Conservation (phyloP, 371 early-diverging fungal genomes). For the Rhizopus microsporus region DNA sequence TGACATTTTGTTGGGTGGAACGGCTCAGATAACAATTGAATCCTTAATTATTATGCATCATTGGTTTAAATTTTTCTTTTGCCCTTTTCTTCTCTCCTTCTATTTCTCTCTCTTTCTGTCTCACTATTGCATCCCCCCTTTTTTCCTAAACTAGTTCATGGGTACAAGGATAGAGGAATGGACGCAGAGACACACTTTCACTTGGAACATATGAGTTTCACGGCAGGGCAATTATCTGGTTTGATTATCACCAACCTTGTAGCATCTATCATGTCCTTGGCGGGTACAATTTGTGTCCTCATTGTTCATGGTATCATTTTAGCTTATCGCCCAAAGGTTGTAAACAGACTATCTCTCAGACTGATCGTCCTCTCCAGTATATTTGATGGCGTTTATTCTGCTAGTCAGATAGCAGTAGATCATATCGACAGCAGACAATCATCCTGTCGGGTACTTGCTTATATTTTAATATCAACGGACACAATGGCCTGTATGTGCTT, state of each 20-base stretch:
- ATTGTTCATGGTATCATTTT: conserved; percentile 21
- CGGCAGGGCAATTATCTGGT: conserved; percentile 9
- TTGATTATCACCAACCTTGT: conserved; percentile 6
- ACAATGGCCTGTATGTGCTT: conserved; percentile 33
- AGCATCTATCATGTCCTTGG: conserved; percentile 20
- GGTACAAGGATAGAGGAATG: background rate
- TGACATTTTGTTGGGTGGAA: conserved; percentile 1
- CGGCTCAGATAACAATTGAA: conserved; percentile 1
- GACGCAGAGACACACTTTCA: background rate
- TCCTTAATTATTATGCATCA: background rate
- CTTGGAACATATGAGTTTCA: conserved; percentile 1
- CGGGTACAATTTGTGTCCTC: conserved; percentile 17
- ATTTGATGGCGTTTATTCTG: conserved; percentile 25
- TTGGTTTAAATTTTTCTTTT: conserved; percentile 5
- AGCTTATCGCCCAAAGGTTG: conserved; percentile 24
- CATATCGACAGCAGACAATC: conserved; percentile 4
- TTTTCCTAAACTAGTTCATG: no score
- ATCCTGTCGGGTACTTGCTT: conserved; percentile 22
- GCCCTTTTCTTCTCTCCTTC: conserved; percentile 1
- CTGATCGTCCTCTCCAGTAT: conserved; percentile 31
- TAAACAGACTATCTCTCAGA: conserved; percentile 37
- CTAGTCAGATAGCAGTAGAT: conserved; percentile 14
- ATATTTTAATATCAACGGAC: conserved; percentile 26
- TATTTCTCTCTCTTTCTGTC: conserved; percentile 2
- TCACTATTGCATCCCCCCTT: background rate